Base-by-base conservation (phyloP, 2,329 filamentous ascomycete species). In the Tolypocladium album region DNA sequence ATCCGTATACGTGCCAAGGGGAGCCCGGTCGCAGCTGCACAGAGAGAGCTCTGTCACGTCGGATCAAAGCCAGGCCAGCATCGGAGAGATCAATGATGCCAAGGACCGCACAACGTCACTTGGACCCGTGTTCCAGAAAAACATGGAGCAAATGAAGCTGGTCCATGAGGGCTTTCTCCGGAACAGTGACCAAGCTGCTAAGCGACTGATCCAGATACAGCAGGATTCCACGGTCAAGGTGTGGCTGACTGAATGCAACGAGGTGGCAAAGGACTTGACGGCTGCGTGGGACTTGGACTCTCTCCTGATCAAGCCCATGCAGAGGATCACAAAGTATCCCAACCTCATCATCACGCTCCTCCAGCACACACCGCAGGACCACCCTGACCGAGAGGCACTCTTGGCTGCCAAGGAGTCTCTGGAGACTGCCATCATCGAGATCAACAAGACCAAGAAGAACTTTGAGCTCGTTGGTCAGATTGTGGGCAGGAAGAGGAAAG, bases 371-470 rank as follows among this genome's bases (percentile, higher is more conserved):
- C 88, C 90, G 0, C 74, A 81, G 12, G 87, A 92, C 63, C 94
- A 99, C 69, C 92, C 93, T 0, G 94, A 99, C 72, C 84, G 88
- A 62, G 77, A 80, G 34, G 78, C 83, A 11, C 81, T 99, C 40
- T 63, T 79, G 57, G 69, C 72, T 5, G 81, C 83, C 40, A 81
- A 81, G 63, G 75, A 75, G 1, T 72, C 75, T 4, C 70, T 88
- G 15, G 85, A 88, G 64, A 82, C 81, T 43, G 88, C 92, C 12
- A 85, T 90, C 27, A 83, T 89, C 58, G 89, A 93, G 62, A 97
- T 97, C 72, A 96, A 99, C 75, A 92, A 95, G 71, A 87, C 92
- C 59, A 97, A 97, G 77, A 95, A 93, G 76, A 92, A 95, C 58
- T 92, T 93, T 61, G 91, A 97, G 72, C 84, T 96, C 55, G 90